A percentile compares a stretch with the other conserved stretches of the same genome.
phyloP scores from a whole-genome alignment of 2,329 filamentous ascomycete genomes.

The Alternaria incomplexa region DNA sequence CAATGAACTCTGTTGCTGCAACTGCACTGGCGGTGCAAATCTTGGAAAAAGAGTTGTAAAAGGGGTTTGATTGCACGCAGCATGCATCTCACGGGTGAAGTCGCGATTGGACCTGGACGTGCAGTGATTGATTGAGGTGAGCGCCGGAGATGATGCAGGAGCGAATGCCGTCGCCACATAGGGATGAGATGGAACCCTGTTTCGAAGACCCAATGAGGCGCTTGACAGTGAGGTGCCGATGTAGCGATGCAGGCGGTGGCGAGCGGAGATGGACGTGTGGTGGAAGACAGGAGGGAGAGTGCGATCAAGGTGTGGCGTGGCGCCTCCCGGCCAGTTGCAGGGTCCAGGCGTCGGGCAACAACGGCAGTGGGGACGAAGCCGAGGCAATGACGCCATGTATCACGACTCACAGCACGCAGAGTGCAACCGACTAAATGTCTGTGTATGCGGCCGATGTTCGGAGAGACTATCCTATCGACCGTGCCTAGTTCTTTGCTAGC shows the following conservation, averaged over 20 bases:
- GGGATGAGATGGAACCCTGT: background rate
- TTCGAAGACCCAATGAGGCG: background rate
- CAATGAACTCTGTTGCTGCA: background rate
- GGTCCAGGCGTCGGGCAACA: background rate
- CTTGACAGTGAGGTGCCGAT: background rate
- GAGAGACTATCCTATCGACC: background rate
- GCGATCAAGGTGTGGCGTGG: conserved; percentile 14
- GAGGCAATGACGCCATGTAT: background rate
- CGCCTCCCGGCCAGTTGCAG: background rate
- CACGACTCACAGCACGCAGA: background rate
- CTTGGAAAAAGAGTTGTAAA: background rate
- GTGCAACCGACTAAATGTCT: background rate
- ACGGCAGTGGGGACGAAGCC: background rate
- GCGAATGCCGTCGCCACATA: background rate
- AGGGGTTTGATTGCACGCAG: background rate
- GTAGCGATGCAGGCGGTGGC: background rate
- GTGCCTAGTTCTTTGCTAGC: conserved; percentile 12
- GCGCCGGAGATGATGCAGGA: background rate
- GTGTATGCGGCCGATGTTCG: background rate
- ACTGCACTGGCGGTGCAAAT: background rate
- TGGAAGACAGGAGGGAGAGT: background rate
- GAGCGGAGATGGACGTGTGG: background rate
- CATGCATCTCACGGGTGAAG: background rate
- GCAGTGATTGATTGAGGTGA: background rate
- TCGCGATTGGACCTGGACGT: background rate